Conservation (phyloP, 2,329 filamentous ascomycete species). For the Fusarium sp. region DNA sequence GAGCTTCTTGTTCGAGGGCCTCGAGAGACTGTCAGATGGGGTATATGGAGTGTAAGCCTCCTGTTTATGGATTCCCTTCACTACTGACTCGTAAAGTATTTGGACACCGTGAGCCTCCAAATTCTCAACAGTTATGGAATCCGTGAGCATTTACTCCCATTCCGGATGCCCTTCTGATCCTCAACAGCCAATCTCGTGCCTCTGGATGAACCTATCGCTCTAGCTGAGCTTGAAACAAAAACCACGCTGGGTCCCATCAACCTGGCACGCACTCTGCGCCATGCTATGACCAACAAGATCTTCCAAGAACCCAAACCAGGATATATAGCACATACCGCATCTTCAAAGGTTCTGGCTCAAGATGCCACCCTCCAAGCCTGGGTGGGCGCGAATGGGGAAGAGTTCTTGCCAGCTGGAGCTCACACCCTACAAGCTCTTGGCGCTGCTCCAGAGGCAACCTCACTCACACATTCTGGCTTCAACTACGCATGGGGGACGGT, state of each 20-base stretch:
- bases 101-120: conserved; percentile 62
- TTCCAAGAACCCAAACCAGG: conserved; percentile 64
- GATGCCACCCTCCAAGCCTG: conserved; percentile 62
- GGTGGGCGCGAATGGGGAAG: conserved; percentile 66
- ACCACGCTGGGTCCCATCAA: conserved; percentile 61
- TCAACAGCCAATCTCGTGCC: conserved; percentile 61
- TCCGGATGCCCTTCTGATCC: neutral
- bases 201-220: conserved; percentile 56
- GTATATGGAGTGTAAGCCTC: conserved; percentile 61
- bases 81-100: conserved; percentile 52
- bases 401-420: conserved; percentile 62
- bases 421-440: conserved; percentile 59
- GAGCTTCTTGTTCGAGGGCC: conserved; percentile 61
- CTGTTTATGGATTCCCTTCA: neutral
- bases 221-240: conserved; percentile 58
- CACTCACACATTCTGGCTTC: conserved; percentile 62
- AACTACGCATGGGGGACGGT: conserved; percentile 62
- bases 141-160: conserved; percentile 50
- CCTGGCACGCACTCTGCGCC: conserved; percentile 62
- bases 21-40: conserved; percentile 62
- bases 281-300: conserved; percentile 67
- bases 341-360: conserved; percentile 62
- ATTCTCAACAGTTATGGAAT: conserved; percentile 63
- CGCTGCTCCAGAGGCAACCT: conserved; percentile 59
- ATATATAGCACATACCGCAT: conserved; percentile 65